Percentiles rank a stretch among this genome's conserved stretches.
These are phyloP conservation scores for Talaromyces verruculosus DNA, from an alignment of 2,329 filamentous ascomycete genomes.

Conservation along the genomic window DNA sequence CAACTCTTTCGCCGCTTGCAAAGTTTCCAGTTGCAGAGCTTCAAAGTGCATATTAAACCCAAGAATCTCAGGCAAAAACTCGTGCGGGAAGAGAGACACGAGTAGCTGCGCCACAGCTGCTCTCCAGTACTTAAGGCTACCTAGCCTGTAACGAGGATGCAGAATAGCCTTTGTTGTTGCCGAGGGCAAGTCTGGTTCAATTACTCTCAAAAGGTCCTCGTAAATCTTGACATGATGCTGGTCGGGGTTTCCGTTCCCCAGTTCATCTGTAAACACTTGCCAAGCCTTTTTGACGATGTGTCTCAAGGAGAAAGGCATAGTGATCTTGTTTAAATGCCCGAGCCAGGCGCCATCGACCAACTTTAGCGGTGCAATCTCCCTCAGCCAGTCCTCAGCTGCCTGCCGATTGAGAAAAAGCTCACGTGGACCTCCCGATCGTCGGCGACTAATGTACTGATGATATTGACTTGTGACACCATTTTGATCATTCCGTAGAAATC, in stretches of 20 bases:
- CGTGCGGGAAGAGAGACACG: conserved; percentile 50
- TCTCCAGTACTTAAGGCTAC: conserved; percentile 39
- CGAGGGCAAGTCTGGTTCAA: conserved; percentile 35
- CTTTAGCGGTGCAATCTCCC: conserved; percentile 46
- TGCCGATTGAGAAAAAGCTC: conserved; percentile 31
- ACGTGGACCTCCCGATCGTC: conserved; percentile 39
- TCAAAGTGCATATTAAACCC: conserved; percentile 56
- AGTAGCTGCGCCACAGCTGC: conserved; percentile 48
- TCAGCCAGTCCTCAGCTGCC: conserved; percentile 43
- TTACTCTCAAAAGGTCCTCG: conserved; percentile 33
- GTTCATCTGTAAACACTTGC: conserved; percentile 54
- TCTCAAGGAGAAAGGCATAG: conserved; percentile 44
- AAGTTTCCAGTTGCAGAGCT: conserved; percentile 40
- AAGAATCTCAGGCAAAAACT: conserved; percentile 53
- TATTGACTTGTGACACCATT: conserved; percentile 28
- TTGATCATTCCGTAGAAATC: conserved; percentile 29
- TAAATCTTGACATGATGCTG: conserved; percentile 49
- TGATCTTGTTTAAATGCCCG: conserved; percentile 47
- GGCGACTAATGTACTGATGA: conserved; percentile 35
- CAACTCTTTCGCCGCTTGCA: conserved; percentile 47
- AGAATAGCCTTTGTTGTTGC: conserved; percentile 33
- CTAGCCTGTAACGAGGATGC: background rate
- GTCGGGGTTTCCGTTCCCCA: conserved; percentile 50
- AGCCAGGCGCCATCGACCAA: conserved; percentile 54
- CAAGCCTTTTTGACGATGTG: conserved; percentile 46